Evolutionary conservation across 2,329 filamentous ascomycete species (phyloP).

Genomic region (Penicillium oxalicum): DNA sequence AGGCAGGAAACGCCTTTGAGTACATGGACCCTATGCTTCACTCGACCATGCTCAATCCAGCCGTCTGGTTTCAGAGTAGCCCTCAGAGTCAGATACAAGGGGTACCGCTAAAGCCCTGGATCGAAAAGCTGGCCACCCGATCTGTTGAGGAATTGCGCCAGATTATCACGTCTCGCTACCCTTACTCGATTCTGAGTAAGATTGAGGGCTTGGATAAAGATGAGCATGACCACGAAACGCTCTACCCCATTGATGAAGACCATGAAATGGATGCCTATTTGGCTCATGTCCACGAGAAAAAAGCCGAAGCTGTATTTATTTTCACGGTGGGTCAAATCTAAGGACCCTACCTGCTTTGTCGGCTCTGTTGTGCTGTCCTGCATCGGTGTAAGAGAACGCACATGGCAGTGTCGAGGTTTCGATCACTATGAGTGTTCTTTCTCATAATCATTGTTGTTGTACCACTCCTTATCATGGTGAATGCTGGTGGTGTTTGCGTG

Average conservation of each 20-base stretch:
- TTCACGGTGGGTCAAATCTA: constrained; percentile 34
- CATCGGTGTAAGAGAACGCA: no score
- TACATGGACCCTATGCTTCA: constrained; percentile 36
- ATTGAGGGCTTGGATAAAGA: constrained; percentile 63
- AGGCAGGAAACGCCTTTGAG: constrained; percentile 26
- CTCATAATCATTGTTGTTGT: no score
- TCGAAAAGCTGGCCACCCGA: constrained; percentile 54
- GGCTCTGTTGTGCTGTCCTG: no score
- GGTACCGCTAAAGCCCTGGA: constrained; percentile 50
- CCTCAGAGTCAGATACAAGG: constrained; percentile 53
- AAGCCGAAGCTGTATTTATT: constrained; percentile 52
- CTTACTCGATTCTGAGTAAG: constrained; percentile 52
- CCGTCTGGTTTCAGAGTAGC: constrained; percentile 65
- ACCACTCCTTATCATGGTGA: no score
- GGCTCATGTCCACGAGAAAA: constrained; percentile 54
- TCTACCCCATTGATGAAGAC: constrained; percentile 62
- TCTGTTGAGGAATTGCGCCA: constrained; percentile 59
- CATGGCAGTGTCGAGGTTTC: no score
- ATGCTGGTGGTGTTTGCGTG: no score
- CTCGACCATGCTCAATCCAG: constrained; percentile 39
- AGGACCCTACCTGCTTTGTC: neutral
- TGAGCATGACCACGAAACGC: constrained; percentile 55
- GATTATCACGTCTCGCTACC: constrained; percentile 56
- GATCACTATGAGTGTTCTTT: no score
- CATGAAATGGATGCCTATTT: constrained; percentile 68